Percentiles rank a stretch among this genome's conserved stretches.
Conservation (phyloP, 352 stramenopile genomes). For the Globisporangium sylvaticum region DNA sequence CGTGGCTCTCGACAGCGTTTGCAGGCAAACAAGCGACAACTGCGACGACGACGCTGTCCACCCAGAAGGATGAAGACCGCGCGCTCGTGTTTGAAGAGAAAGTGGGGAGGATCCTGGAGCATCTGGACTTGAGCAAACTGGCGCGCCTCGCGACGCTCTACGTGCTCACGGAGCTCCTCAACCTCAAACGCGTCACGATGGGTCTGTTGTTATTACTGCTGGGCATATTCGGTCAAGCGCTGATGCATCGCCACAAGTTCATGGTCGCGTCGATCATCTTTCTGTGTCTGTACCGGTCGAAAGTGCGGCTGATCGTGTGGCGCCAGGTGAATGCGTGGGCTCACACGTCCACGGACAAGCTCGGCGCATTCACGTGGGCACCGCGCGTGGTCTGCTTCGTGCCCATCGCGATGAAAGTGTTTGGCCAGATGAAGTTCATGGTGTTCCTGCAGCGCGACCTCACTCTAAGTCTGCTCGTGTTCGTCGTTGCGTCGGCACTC, state of each 20-base stretch:
- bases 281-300: conserved; percentile 58
- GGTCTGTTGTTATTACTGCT: conserved; percentile 47
- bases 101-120: conserved; percentile 43
- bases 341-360: conserved; percentile 59
- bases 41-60: conserved; percentile 3
- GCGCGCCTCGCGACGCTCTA: conserved; percentile 45
- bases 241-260: conserved; percentile 67
- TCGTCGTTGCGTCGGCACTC: conserved; percentile 27
- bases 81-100: conserved; percentile 53
- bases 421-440: conserved; percentile 73
- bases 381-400: conserved; percentile 47
- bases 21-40: background rate
- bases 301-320: conserved; percentile 37
- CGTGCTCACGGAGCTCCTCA: conserved; percentile 49
- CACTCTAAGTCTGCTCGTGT: conserved; percentile 31
- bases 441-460: conserved; percentile 62
- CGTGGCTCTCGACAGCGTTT: conserved; percentile 2
- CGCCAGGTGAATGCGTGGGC: conserved; percentile 42
- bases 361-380: conserved; percentile 51
- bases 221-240: conserved; percentile 42
- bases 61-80: conserved; percentile 3
- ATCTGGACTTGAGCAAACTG: conserved; percentile 55
- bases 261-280: conserved; percentile 71
- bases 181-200: conserved; percentile 39
- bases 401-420: conserved; percentile 63